Evolutionary conservation across 2,329 filamentous ascomycete species (phyloP).

Genomic region (Sporothrix humicola): DNA sequence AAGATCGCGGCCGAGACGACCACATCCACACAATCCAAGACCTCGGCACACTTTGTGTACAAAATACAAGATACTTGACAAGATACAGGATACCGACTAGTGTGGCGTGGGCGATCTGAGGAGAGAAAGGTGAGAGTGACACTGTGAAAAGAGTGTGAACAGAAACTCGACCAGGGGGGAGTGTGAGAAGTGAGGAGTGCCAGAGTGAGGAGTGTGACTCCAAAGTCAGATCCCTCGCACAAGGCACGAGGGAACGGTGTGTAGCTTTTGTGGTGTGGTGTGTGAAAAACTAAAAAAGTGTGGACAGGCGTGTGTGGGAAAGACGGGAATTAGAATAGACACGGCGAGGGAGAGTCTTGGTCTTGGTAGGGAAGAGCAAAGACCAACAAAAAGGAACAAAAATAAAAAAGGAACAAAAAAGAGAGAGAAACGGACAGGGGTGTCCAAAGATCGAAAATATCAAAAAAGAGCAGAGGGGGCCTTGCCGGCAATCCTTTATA

Average conservation of each 20-base stretch:
- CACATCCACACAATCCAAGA: neutral
- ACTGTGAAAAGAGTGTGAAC: neutral
- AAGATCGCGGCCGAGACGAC: slow-evolving; percentile 27
- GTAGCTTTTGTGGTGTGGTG: slow-evolving; percentile 8
- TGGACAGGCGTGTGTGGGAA: neutral
- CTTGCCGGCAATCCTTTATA: slow-evolving; percentile 33
- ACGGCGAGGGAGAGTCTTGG: neutral
- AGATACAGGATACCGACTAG: neutral
- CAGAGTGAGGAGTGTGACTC: no score
- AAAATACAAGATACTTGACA: neutral
- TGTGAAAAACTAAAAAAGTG: neutral
- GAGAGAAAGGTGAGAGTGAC: neutral
- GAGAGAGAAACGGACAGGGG: slow-evolving; percentile 10
- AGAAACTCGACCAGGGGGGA: slow-evolving; percentile 22
- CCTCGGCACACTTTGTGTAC: neutral
- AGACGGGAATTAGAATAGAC: slow-evolving; percentile 15
- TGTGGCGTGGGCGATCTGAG: neutral
- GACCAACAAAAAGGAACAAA: neutral
- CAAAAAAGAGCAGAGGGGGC: neutral
- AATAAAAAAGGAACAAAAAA: slow-evolving; percentile 6
- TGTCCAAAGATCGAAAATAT: neutral
- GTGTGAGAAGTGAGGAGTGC: neutral
- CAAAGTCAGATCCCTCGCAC: slow-evolving; percentile 3
- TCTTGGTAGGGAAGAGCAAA: neutral
- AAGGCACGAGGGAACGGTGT: slow-evolving; percentile 11